Evolutionary conservation across 2,329 filamentous ascomycete species (phyloP), one percentile per base, ranked within the genome.

Genomic region (Penicillium psychrosexuale): DNA sequence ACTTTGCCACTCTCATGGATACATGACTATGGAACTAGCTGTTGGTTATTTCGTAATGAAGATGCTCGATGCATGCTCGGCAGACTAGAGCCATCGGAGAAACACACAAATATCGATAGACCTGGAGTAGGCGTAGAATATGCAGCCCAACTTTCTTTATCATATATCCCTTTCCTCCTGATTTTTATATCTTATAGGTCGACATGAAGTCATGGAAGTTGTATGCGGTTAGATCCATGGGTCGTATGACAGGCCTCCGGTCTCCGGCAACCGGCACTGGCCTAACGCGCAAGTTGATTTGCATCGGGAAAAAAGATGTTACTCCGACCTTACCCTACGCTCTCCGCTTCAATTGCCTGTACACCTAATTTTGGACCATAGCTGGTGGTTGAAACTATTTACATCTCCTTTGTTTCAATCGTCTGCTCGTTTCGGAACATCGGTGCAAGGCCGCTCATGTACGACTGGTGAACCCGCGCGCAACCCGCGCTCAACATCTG

Each of bases 401-500:
- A 12, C 3, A 12, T 44, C 30, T 37, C 5, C 33, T 24, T 24
- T 30, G 9, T n/a, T 34, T 19, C 37, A 51, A 12, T 27, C 6
- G 28, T 11, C 12, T 19, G 12, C 31, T 24, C 8, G 15, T 27
- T 8, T 15, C 17, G 19, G 30, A 19, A 36, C 15, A 37, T 45
- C 40, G n/a, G 33, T 38, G 15, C 31, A 15, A 57, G 45, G 12
- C 42, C 52, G 48, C 57, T 56, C 49, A 61, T 63, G 62, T 51
- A 60, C 52, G 39, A 56, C 49, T 61, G 58, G 57, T 63, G 51
- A 64, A 34, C 22, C 47, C 48, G 56, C 62, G 64, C 62, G 66
- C 62, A 64, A 51, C 57, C 59, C 43, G 69, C 62, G 67, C 62
- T 61, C 58, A 61, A 45, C 58, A 56, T 58, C 45, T 48, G 37